Conservation (phyloP, 78 protist species). For the Dictyostelium capitatum region DNA sequence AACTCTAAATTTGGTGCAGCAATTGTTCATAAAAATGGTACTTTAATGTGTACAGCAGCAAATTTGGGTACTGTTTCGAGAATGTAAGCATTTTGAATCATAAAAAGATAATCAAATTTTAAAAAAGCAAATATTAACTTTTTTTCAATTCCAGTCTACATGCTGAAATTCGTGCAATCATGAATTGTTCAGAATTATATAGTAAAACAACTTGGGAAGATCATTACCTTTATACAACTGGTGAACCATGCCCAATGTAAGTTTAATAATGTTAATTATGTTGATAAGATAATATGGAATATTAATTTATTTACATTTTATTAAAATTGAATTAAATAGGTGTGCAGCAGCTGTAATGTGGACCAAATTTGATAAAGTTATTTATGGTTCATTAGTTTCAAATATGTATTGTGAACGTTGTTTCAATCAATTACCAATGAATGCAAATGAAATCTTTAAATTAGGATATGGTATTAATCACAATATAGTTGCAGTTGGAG, state of each 20-base stretch:
- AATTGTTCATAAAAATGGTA: slow-evolving; percentile 26
- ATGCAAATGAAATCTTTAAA: slow-evolving; percentile 9
- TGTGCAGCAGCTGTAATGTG: slow-evolving; percentile 10
- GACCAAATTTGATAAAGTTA: slow-evolving; percentile 20
- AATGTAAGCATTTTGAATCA: neutral
- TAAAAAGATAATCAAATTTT: neutral
- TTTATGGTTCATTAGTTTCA: slow-evolving; percentile 39
- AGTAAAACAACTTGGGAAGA: slow-evolving; percentile 21
- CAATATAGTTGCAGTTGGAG: slow-evolving; percentile 27
- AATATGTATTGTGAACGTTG: slow-evolving; percentile 54
- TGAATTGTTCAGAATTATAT: slow-evolving; percentile 25
- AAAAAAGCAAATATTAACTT: neutral
- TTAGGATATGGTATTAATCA: slow-evolving; percentile 35
- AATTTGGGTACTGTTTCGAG: neutral
- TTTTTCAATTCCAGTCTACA: neutral
- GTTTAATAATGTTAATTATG: neutral
- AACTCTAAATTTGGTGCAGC: slow-evolving; percentile 33
- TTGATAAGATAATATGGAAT: neutral
- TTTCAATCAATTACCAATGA: slow-evolving; percentile 47
- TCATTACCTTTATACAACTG: slow-evolving; percentile 30
- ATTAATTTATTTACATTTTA: neutral
- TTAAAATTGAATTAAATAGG: neutral
- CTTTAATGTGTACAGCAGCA: slow-evolving; percentile 19
- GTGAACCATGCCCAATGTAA: slow-evolving; percentile 67
- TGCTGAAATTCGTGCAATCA: slow-evolving; percentile 50